phyloP scores from a whole-genome alignment of 306 rosid genomes.

The Quercus alba region DNA sequence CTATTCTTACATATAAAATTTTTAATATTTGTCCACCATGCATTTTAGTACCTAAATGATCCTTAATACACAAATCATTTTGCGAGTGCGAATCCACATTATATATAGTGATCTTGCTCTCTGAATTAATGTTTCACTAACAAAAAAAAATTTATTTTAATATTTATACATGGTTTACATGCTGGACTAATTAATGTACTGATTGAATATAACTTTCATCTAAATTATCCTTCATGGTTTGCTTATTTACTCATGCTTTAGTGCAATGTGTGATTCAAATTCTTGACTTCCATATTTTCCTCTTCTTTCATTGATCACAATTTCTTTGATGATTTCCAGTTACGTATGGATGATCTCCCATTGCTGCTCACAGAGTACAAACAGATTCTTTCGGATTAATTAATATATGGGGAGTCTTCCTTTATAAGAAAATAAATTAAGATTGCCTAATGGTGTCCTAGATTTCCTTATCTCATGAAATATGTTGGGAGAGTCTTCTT shows the following conservation, averaged over 20 bases:
- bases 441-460: neutral
- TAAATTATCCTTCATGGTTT: neutral
- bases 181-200: neutral
- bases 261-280: neutral
- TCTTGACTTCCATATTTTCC: neutral
- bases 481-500: neutral
- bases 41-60: neutral
- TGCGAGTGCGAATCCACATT: neutral
- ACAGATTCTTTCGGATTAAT: slow-evolving; percentile 40
- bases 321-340: slow-evolving; percentile 39
- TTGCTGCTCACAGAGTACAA: slow-evolving; percentile 77
- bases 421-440: neutral
- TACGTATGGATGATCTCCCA: slow-evolving; percentile 84
- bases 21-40: neutral
- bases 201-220: neutral
- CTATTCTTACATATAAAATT: neutral
- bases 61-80: neutral
- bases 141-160: neutral
- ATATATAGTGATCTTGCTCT: neutral
- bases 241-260: neutral
- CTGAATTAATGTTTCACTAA: neutral
- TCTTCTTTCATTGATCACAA: neutral
- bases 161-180: neutral
- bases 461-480: neutral
- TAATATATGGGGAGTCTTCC: neutral